Percentiles rank a stretch among this genome's conserved stretches.
Evolutionary conservation across 2,329 filamentous ascomycete species (phyloP).

Genomic region (Pseudogymnoascus sp.): DNA sequence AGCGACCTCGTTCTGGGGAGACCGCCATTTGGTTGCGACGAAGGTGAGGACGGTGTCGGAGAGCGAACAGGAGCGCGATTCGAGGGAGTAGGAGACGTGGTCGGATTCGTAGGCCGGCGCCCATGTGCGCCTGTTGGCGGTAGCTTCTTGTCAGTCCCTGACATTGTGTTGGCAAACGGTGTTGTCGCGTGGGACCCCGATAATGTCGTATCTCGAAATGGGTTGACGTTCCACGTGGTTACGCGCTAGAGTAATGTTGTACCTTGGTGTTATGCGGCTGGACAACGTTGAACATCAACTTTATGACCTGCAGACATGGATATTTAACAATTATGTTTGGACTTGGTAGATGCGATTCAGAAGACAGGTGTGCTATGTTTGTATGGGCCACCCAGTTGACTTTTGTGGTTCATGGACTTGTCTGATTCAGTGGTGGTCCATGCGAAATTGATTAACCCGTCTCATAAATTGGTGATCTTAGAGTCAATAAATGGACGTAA

Average conservation of each 20-base stretch:
- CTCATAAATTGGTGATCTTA: slow-evolving; percentile 8
- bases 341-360: background rate
- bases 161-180: slow-evolving; percentile 3
- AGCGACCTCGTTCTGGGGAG: slow-evolving; percentile 6
- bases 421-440: slow-evolving; percentile 7
- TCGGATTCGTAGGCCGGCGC: background rate
- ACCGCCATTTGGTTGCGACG: slow-evolving; percentile 9
- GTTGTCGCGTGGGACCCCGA: slow-evolving; percentile 5
- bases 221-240: slow-evolving; percentile 4
- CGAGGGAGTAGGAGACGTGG: slow-evolving; percentile 3
- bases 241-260: background rate
- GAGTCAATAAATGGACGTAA: slow-evolving; percentile 1
- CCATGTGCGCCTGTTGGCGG: slow-evolving; percentile 3
- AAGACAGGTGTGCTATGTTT: background rate
- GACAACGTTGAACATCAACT: slow-evolving; percentile 4
- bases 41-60: slow-evolving; percentile 2
- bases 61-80: slow-evolving; percentile 2
- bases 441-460: slow-evolving; percentile 7
- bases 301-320: background rate
- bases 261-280: background rate
- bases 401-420: slow-evolving; percentile 7
- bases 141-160: slow-evolving; percentile 8
- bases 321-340: background rate
- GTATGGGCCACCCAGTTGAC: background rate
- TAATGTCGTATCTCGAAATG: slow-evolving; percentile 3